These are phyloP conservation scores for Debaryomyces hansenii DNA, from an alignment of 805 yeast genomes.

Conservation along the genomic window DNA sequence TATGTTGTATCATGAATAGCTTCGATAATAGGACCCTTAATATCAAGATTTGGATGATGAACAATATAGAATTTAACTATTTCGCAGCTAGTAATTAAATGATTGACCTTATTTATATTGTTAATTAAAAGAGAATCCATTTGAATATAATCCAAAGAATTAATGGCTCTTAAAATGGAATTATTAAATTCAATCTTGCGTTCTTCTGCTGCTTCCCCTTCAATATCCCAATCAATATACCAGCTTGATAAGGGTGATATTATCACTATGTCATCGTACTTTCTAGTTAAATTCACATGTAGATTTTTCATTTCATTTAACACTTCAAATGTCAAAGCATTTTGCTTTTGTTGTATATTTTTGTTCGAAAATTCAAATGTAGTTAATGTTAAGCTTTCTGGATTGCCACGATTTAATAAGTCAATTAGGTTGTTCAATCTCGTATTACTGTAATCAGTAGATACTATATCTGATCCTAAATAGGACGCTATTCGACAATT, in stretches of 20 bases:
- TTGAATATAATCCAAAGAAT: slow-evolving; percentile 22
- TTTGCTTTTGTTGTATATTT: slow-evolving; percentile 1
- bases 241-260: slow-evolving; percentile 12
- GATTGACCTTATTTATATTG: slow-evolving; percentile 23
- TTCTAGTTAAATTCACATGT: slow-evolving; percentile 1
- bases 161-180: slow-evolving; percentile 20
- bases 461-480: not conserved
- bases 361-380: slow-evolving; percentile 1
- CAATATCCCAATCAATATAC: not conserved
- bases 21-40: not conserved
- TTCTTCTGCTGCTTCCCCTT: not conserved
- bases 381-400: slow-evolving; percentile 7
- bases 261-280: slow-evolving; percentile 1
- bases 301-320: slow-evolving; percentile 11
- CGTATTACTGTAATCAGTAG: not conserved
- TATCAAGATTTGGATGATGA: slow-evolving; percentile 8
- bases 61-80: slow-evolving; percentile 21
- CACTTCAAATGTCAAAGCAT: slow-evolving; percentile 12
- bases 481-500: slow-evolving; percentile 16
- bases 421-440: slow-evolving; percentile 1
- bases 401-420: not conserved
- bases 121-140: slow-evolving; percentile 26
- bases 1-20: not conserved
- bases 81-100: slow-evolving; percentile 27
- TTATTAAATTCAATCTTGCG: slow-evolving; percentile 9